phyloP scores from a whole-genome alignment of 106 monocot species.

The Dendrobium nobile region DNA sequence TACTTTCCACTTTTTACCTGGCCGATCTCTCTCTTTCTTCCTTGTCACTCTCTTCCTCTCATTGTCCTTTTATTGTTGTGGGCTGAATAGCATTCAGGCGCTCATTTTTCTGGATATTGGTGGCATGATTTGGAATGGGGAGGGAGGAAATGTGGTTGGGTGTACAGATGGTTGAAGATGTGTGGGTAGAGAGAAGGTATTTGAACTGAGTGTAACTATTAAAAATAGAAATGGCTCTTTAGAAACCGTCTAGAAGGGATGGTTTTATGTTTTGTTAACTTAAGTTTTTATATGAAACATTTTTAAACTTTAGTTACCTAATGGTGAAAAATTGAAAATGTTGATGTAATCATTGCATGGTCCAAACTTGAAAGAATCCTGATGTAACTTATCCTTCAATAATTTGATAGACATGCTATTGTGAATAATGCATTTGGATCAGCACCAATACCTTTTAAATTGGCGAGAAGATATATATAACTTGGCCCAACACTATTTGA shows the following conservation, averaged over 20 bases:
- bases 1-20: too few relatives aligned
- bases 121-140: background rate
- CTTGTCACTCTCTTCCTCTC: background rate
- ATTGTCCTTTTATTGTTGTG: background rate
- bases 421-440: background rate
- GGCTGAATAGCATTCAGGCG: background rate
- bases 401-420: background rate
- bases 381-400: background rate
- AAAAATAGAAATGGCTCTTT: too few relatives aligned
- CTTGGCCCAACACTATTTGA: background rate
- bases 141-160: background rate
- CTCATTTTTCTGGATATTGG: background rate
- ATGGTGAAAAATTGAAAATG: too few relatives aligned
- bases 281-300: too few relatives aligned
- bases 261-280: too few relatives aligned
- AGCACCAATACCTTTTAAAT: background rate
- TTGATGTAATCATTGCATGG: too few relatives aligned
- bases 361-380: background rate
- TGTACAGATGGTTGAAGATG: background rate
- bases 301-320: too few relatives aligned
- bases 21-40: background rate
- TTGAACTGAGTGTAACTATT: too few relatives aligned
- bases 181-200: background rate
- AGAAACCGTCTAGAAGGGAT: too few relatives aligned
- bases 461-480: background rate